Base-by-base conservation (phyloP, 2,329 filamentous ascomycete genomes). In the Aureobasidium melanogenum region DNA sequence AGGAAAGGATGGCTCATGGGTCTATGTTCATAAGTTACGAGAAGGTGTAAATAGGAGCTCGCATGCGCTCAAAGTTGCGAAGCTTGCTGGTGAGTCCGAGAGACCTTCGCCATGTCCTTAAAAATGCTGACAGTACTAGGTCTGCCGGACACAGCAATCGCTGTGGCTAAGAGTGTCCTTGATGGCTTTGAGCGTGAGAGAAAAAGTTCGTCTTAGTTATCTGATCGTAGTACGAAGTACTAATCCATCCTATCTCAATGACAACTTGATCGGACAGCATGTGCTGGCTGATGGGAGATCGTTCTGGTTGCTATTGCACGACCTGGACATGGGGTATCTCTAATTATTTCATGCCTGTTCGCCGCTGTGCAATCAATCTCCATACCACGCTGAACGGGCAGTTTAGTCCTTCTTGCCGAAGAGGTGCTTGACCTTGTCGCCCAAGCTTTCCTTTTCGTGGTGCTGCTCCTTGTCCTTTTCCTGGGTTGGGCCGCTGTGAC, bases 21-120 rank as follows among this genome's bases (percentile, higher is more conserved):
- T 88, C 44, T 99, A 96, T 76, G 82, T 95, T 60, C 92, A 99
- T 76, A 88, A 82, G 66, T 75, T 99, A 73, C 83, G 84, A 60
- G 85, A 81, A 71, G 94, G 94, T 0, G 84, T 96, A 62, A 99
- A 97, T 74, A 83, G 86, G 56, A 80, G 88, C 66, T 95, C 90
- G 64, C 94, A 99, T 76, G 94, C 95, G 19, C 77, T 99, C 63
- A 97, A 97, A 71, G 94, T 99, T n/a, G 94, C 94, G 2, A 82
- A 82, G 64, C 76, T 97, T 66, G 95, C 94, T 6, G 92, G 78
- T 72, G 66, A 64, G 71, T 57, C 5, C n/a, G 6, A 6, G n/a
- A 22, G n/a, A 7, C 14, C 3, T 19, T 39, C 10, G 9, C 24
- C 30, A 19, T 8, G 39, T 43, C 65, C 67, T 8, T 68, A 24